Conservation (phyloP, 495 filamentous ascomycete genomes). For the Niebla homalea region DNA sequence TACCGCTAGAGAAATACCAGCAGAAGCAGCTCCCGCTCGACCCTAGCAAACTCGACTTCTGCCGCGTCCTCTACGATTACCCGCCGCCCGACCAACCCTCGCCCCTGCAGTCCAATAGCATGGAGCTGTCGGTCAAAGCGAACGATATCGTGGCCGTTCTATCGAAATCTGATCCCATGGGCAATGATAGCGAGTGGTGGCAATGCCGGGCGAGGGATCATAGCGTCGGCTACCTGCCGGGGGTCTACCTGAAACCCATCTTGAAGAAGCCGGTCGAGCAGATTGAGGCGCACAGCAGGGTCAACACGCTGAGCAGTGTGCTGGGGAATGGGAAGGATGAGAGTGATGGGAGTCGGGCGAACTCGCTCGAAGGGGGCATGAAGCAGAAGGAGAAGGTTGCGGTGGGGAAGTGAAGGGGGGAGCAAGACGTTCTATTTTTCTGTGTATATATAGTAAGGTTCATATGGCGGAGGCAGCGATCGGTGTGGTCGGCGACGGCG, state of each 20-base stretch:
- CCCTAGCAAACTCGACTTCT: constrained; percentile 85
- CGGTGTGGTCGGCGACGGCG: no score
- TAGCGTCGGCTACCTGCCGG: constrained; percentile 78
- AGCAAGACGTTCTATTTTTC: no score
- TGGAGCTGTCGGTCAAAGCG: constrained; percentile 87
- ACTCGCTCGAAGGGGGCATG: constrained; percentile 42
- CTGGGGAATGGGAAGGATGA: constrained; percentile 22
- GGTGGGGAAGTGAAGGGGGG: not conserved
- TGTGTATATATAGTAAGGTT: no score
- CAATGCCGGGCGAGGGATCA: constrained; percentile 86
- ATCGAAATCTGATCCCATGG: constrained; percentile 82
- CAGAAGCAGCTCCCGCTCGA: constrained; percentile 42
- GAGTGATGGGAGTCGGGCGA: constrained; percentile 26
- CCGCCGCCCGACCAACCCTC: constrained; percentile 50
- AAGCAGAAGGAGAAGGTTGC: constrained; percentile 36
- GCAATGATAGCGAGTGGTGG: constrained; percentile 94
- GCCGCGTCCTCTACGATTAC: constrained; percentile 87
- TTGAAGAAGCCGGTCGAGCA: constrained; percentile 49
- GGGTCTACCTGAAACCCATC: constrained; percentile 76
- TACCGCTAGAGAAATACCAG: constrained; percentile 14
- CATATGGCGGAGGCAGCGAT: no score
- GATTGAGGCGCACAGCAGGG: constrained; percentile 13
- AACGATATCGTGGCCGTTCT: constrained; percentile 92
- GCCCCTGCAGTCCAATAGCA: constrained; percentile 36
- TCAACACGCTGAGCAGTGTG: constrained; percentile 21